Evolutionary conservation across 2,329 filamentous ascomycete genomes (phyloP).

Genomic region (Phyllosticta citribraziliensis): DNA sequence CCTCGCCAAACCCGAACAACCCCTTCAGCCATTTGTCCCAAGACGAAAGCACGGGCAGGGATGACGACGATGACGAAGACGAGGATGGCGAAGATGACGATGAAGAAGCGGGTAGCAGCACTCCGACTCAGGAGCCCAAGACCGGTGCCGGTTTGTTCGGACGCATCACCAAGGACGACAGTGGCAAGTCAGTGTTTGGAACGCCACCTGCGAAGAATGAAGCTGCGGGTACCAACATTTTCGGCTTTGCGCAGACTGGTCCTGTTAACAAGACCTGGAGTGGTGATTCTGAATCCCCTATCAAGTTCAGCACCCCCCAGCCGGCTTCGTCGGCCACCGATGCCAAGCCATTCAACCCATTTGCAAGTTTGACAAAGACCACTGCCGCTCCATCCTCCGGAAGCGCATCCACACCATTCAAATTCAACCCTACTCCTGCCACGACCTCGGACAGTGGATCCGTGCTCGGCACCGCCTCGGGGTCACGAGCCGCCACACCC

Average conservation of each 20-base stretch:
- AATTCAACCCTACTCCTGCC: slow-evolving; percentile 7
- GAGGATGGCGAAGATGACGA: neutral
- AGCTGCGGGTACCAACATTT: neutral
- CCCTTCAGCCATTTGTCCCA: slow-evolving; percentile 5
- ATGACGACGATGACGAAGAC: slow-evolving; percentile 3
- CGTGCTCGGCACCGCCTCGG: slow-evolving; percentile 12
- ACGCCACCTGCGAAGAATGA: neutral
- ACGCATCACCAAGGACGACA: slow-evolving; percentile 6
- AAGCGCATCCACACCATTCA: slow-evolving; percentile 9
- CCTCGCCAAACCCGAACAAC: slow-evolving; percentile 6
- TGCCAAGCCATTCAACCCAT: slow-evolving; percentile 19
- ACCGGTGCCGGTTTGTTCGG: neutral
- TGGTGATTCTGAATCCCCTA: slow-evolving; percentile 5
- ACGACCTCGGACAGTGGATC: slow-evolving; percentile 5
- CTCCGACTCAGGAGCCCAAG: neutral
- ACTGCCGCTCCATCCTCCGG: slow-evolving; percentile 1
- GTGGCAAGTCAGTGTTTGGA: neutral
- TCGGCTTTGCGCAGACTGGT: slow-evolving; percentile 5
- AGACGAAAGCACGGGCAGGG: slow-evolving; percentile 3
- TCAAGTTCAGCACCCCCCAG: slow-evolving; percentile 10
- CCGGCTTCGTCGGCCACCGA: slow-evolving; percentile 13
- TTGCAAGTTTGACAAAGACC: slow-evolving; percentile 15
- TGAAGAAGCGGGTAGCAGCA: neutral
- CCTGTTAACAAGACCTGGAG: slow-evolving; percentile 8
- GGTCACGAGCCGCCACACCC: slow-evolving; percentile 27